Conservation (phyloP, 2,329 filamentous ascomycete genomes). For the Ramularia endophylla region DNA sequence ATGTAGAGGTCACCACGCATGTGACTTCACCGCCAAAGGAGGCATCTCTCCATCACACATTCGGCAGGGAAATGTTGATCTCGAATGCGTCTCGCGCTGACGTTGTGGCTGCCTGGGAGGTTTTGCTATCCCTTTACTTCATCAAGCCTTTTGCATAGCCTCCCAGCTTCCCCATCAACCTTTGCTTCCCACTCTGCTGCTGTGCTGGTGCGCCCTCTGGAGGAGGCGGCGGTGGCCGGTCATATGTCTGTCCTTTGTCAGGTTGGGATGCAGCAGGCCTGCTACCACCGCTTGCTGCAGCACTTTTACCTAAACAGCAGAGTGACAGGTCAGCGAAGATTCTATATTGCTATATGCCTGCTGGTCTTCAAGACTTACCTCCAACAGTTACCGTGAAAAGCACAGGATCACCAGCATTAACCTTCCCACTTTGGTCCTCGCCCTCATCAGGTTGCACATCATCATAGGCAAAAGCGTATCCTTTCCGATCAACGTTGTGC, state of each 20-base stretch:
- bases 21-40: too few species aligned
- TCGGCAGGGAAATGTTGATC: too few species aligned
- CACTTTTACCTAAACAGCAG: constrained; percentile 16
- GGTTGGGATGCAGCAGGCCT: constrained; percentile 5
- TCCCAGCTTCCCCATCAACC: constrained; percentile 4
- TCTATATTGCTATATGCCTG: too few species aligned
- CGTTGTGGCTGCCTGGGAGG: too few species aligned
- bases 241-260: constrained; percentile 7
- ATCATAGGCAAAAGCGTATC: constrained; percentile 61
- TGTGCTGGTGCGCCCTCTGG: constrained; percentile 3
- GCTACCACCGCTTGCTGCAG: constrained; percentile 4
- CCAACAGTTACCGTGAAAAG: constrained; percentile 33
- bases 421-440: constrained; percentile 50
- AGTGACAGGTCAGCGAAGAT: too few species aligned
- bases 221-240: constrained; percentile 14
- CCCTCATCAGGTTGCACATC: constrained; percentile 57
- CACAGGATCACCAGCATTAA: constrained; percentile 42
- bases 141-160: constrained; percentile 6
- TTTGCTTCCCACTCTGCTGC: constrained; percentile 1
- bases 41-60: too few species aligned
- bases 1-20: too few species aligned
- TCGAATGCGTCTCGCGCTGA: too few species aligned
- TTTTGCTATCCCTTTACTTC: neutral
- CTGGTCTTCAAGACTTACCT: too few species aligned
- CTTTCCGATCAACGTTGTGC: constrained; percentile 53